Evolutionary conservation across 1,284 basidiomycete species (phyloP), one percentile per base, ranked within the genome.

Genomic region (Caloboletus inedulis): DNA sequence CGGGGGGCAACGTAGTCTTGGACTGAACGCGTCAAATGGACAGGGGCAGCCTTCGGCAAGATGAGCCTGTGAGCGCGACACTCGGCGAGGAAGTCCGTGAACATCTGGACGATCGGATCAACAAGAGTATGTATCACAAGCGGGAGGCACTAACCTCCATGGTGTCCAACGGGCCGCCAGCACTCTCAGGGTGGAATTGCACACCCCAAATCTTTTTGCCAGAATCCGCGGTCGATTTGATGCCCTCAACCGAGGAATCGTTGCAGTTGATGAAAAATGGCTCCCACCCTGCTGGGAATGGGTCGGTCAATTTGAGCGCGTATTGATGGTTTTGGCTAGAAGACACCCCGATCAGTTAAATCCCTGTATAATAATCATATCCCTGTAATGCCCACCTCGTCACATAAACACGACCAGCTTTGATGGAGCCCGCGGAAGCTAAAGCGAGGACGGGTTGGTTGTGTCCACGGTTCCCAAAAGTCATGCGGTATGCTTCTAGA

Each of bases 191-290:
- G 71, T 97, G 94, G 84, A 97, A 98, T 69, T 98, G 94, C 18
- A 95, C 92, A 59, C 94, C 95, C 92, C 93, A 97, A 30, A 98
- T 81, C 60, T 85, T 87, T 74, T 87, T 92, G 52, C 92, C 92
- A 33, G 91, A 93, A 21, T 87, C 87, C 0, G 76, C 68, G 1
- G 94, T 95, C 10, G 92, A 93, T 74, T 94, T 96, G 78, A 98
- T 96, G 36, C 94, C 94, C 69, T 97, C 94, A n/a, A 96, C 92
- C 1, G 91, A 95, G 19, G 93, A 95, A 73, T 96, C 91, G 69
- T 97, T 97, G 74, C 91, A 96, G 74, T 97, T 97, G 76, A 97
- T 94, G 77, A 97, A 97, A 80, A 95, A 96, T 0, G 94, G 94
- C 61, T 95, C 93, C 93, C 92, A 98, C 21, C 93, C 95, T 54